phyloP scores from a whole-genome alignment of 139 green algal species.

The Coelastrella sp. region DNA sequence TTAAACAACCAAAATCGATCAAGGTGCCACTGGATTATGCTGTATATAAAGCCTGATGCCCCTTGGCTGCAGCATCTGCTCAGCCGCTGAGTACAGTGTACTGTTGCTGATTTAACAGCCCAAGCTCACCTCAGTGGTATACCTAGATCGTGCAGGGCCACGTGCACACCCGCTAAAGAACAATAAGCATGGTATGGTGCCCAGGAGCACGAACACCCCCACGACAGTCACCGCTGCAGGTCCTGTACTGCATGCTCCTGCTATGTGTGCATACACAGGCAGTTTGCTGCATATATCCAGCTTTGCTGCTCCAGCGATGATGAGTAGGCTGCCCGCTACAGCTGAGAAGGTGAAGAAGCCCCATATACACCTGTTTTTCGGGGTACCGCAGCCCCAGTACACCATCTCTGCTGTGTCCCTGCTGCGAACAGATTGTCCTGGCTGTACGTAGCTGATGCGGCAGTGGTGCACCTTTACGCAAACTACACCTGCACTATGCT shows the following conservation, averaged over 20 bases:
- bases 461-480: too few species aligned
- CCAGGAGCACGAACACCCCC: conserved; percentile 26
- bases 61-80: too few species aligned
- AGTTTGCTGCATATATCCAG: conserved; percentile 19
- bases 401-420: neutral
- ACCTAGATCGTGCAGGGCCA: neutral
- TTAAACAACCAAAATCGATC: too few species aligned
- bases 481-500: too few species aligned
- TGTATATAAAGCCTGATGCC: too few species aligned
- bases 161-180: conserved; percentile 36
- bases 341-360: neutral
- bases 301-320: conserved; percentile 20
- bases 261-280: neutral
- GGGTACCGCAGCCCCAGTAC: conserved; percentile 37
- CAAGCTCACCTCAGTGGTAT: neutral
- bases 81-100: too few species aligned
- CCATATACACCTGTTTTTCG: conserved; percentile 19
- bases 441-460: too few species aligned
- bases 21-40: too few species aligned
- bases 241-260: conserved; percentile 32
- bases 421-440: too few species aligned
- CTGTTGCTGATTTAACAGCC: neutral
- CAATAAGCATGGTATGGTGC: conserved; percentile 6
- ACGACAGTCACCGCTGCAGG: conserved; percentile 8
- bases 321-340: conserved; percentile 4